These are phyloP conservation scores for Solanum paucissectum DNA, from an alignment of 257 asterid genomes.

Conservation along the genomic window DNA sequence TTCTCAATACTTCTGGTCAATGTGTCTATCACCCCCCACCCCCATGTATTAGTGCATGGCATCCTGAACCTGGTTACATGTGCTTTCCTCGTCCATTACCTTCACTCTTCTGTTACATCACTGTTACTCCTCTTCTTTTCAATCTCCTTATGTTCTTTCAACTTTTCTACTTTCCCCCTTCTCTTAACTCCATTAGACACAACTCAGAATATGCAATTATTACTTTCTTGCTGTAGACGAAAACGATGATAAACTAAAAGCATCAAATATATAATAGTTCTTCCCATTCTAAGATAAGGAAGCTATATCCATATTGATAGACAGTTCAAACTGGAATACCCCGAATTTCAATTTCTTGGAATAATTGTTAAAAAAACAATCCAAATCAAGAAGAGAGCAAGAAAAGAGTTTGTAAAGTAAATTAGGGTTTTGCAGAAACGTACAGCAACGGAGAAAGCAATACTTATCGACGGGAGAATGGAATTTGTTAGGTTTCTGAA, in stretches of 20 bases:
- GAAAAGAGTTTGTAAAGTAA: not conserved
- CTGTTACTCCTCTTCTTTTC: not conserved
- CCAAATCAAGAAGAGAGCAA: not conserved
- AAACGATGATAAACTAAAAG: not conserved
- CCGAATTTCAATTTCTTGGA: not conserved
- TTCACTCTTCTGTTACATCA: not conserved
- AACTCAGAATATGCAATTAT: not conserved
- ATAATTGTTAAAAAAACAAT: not conserved
- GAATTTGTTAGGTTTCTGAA: slow-evolving; percentile 11
- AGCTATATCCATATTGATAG: not conserved
- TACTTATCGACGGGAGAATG: slow-evolving; percentile 33
- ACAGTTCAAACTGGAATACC: not conserved
- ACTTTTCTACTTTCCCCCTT: not conserved
- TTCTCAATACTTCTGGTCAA: not conserved
- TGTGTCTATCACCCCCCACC: not conserved
- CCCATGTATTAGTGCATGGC: not conserved
- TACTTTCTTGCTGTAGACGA: not conserved
- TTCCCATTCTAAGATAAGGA: not conserved
- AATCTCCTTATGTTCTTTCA: not conserved
- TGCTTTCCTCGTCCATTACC: not conserved
- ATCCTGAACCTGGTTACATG: not conserved
- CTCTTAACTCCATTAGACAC: not conserved
- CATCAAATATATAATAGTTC: not conserved
- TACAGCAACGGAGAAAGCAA: slow-evolving; percentile 41
- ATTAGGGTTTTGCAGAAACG: slow-evolving; percentile 14